phyloP scores from a whole-genome alignment of 1,284 basidiomycete species.

The Heterobasidion parviporum region DNA sequence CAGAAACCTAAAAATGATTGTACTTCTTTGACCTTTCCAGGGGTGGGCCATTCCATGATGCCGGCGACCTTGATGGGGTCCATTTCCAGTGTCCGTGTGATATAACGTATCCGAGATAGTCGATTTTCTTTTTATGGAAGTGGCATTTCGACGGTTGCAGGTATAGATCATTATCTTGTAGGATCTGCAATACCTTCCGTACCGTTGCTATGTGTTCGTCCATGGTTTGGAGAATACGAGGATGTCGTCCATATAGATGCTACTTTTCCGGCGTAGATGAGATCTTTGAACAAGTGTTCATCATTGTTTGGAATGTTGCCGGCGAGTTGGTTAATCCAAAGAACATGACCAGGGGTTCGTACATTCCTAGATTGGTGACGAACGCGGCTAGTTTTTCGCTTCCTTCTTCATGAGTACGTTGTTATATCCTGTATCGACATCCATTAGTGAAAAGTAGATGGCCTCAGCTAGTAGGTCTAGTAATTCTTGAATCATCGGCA shows the following conservation, averaged over 20 bases:
- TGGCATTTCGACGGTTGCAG: neutral
- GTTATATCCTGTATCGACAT: constrained; percentile 6
- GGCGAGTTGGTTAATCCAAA: neutral
- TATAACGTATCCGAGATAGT: neutral
- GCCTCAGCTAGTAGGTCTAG: constrained; percentile 2
- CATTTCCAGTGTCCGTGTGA: neutral
- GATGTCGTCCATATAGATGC: neutral
- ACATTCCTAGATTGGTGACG: neutral
- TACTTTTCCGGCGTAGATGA: neutral
- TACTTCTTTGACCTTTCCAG: neutral
- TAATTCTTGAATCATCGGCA: constrained; percentile 4
- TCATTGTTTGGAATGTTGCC: neutral
- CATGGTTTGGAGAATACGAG: neutral
- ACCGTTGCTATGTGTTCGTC: neutral
- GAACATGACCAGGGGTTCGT: neutral
- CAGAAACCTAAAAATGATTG: neutral
- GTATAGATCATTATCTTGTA: neutral
- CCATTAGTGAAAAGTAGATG: constrained; percentile 8
- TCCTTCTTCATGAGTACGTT: neutral
- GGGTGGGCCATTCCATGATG: neutral
- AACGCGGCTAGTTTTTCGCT: neutral
- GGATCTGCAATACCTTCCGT: neutral
- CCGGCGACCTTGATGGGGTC: neutral
- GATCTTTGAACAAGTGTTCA: neutral
- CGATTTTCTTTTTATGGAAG: neutral